Conservation (phyloP, 768 basidiomycete species). For the Cystoderma amianthinum region DNA sequence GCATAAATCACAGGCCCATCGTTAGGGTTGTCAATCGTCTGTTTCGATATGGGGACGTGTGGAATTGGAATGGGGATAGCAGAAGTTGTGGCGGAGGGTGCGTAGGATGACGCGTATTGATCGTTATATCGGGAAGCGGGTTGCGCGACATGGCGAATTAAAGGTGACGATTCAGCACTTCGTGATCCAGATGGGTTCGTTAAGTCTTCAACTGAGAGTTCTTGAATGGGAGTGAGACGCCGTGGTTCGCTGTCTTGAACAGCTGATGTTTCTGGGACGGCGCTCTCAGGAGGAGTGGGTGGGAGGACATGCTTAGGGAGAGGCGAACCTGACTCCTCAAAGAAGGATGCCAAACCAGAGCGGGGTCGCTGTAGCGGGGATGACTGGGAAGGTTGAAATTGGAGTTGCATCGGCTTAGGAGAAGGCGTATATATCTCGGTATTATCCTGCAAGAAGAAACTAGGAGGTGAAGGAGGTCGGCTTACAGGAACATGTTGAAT, state of each 20-base stretch:
- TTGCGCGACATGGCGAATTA: not conserved
- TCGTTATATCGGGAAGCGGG: not conserved
- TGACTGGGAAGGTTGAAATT: slow-evolving; percentile 10
- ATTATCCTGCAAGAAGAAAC: slow-evolving; percentile 28
- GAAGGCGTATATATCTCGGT: slow-evolving; percentile 18
- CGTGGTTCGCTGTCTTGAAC: slow-evolving; percentile 11
- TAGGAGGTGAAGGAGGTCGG: slow-evolving; percentile 29
- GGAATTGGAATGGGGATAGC: not conserved
- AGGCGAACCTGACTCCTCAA: slow-evolving; percentile 21
- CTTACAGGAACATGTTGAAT: slow-evolving; percentile 14
- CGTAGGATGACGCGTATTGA: not conserved
- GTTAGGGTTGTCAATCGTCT: not conserved
- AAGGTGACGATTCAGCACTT: not conserved
- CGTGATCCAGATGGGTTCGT: not conserved
- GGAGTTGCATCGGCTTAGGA: slow-evolving; percentile 21
- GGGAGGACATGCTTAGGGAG: slow-evolving; percentile 18
- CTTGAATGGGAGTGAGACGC: not conserved
- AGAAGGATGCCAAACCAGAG: slow-evolving; percentile 19
- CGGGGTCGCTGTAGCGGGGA: slow-evolving; percentile 20
- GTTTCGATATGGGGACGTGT: too few species aligned
- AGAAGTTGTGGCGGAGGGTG: not conserved
- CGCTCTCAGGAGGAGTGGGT: slow-evolving; percentile 30
- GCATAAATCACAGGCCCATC: not conserved
- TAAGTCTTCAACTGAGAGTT: not conserved
- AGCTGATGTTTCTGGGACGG: slow-evolving; percentile 18